Conservation (phyloP, 164 flowering plant species). For the Cinnamomum micranthum region DNA sequence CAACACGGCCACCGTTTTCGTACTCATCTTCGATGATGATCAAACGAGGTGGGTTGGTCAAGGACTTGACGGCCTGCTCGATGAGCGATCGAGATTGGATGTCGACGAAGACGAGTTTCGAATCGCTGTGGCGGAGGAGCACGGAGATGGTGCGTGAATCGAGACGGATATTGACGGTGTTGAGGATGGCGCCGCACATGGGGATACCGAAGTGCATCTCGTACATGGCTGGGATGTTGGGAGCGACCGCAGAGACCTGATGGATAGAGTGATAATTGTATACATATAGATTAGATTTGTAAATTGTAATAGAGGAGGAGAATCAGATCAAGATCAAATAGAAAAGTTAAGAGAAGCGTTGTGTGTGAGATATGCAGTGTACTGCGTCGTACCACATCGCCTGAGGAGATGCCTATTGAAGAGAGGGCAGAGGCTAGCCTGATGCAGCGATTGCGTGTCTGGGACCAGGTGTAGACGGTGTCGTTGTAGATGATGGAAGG, state of each 20-base stretch:
- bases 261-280: too few relatives aligned
- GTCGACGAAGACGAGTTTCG: slow-evolving; percentile 31
- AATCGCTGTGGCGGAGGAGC: slow-evolving; percentile 28
- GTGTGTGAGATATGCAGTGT: neutral
- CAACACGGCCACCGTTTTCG: neutral
- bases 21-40: slow-evolving; percentile 24
- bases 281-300: too few relatives aligned
- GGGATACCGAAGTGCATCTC: slow-evolving; percentile 40
- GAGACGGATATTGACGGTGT: slow-evolving; percentile 31
- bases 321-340: neutral
- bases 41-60: slow-evolving; percentile 17
- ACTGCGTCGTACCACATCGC: slow-evolving; percentile 14
- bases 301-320: too few relatives aligned
- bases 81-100: slow-evolving; percentile 13
- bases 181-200: slow-evolving; percentile 36
- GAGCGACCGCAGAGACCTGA: slow-evolving; percentile 29
- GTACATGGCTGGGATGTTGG: slow-evolving; percentile 39
- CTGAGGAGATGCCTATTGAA: slow-evolving; percentile 21
- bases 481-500: slow-evolving; percentile 28
- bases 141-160: slow-evolving; percentile 34
- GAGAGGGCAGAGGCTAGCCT: slow-evolving; percentile 29
- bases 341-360: neutral
- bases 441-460: slow-evolving; percentile 31
- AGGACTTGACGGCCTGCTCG: slow-evolving; percentile 26
- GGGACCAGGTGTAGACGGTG: slow-evolving; percentile 26